Base-by-base conservation (phyloP, 1,284 basidiomycete genomes). In the Xanthoconium separans region DNA sequence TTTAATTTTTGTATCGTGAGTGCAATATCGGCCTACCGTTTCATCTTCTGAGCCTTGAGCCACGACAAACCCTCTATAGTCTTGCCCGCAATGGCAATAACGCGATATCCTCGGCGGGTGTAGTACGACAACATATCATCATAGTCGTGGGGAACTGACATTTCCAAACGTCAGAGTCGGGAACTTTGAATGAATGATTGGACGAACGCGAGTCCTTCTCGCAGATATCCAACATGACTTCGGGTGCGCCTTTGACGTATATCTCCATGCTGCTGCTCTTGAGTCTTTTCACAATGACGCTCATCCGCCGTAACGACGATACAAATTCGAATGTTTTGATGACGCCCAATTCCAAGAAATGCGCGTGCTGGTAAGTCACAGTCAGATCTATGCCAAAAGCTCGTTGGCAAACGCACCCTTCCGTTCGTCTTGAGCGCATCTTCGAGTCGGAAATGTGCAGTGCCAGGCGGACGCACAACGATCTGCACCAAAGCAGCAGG, bases 31-130 rank as follows among this genome's bases (percentile, higher is more conserved):
- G 64, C 79, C 54, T 42, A 89, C 91, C 96, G 82, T 70, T 93
- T 95, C 85, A 99, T 89, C 47, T 93, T 85, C 72, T 99, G 97
- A 2, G 97, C 97, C 69, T 92, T 98, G 60, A 99, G 81, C 97
- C 97, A 99, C 7, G 95, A 92, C 57, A 99, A 74, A 6, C 91
- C 89, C 41, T 97, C 91, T 58, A 99, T 85, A 58, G 85, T 93
- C 78, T 98, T 99, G 36, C 97, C 97, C 4, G 97, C 97, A 61
- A 98, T 93, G 4, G 96, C 97, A 58, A 99, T 99, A 18, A 99
- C 97, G 55, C 97, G 89, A 74, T 96, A 99, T 34, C 97, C 97
- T 58, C 95, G 91, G 65, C 91, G 90, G 8, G 97, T 99, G 71
- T 99, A 99, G 73, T 98, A 98, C 6, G 93, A 93, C 16, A 99